phyloP scores from a whole-genome alignment of 2,329 filamentous ascomycete genomes.

The Fusarium keratoplasticum region DNA sequence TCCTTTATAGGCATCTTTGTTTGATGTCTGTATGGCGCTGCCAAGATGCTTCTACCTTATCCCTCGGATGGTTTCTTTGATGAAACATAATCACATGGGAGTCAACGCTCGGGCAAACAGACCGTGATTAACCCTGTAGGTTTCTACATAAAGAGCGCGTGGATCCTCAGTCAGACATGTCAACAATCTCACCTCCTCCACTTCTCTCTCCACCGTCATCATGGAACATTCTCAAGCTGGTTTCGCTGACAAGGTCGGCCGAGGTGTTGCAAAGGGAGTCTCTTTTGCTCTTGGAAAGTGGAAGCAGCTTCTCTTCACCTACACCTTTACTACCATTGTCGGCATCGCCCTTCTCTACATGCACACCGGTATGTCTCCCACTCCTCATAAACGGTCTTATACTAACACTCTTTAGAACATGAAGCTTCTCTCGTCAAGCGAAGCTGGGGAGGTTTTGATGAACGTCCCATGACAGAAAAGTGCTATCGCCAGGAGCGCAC shows the following conservation, averaged over 20 bases:
- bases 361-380: background rate
- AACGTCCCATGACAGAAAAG: conserved; percentile 25
- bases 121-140: no score
- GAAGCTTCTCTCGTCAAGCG: conserved; percentile 9
- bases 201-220: background rate
- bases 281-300: conserved; percentile 5
- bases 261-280: conserved; percentile 9
- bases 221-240: conserved; percentile 10
- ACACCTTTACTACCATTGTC: conserved; percentile 9
- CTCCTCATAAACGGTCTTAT: background rate
- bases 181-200: background rate
- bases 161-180: background rate
- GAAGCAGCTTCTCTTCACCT: conserved; percentile 11
- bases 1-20: background rate
- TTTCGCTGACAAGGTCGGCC: conserved; percentile 23
- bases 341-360: conserved; percentile 19
- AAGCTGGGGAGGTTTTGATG: conserved; percentile 32
- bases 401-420: background rate
- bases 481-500: conserved; percentile 38
- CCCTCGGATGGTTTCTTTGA: no score
- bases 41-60: no score
- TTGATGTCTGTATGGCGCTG: background rate
- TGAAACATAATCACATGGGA: no score
- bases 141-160: background rate
- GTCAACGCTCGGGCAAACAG: no score